Conservation (phyloP, 2,329 filamentous ascomycete genomes). For the Penicillium sp. region DNA sequence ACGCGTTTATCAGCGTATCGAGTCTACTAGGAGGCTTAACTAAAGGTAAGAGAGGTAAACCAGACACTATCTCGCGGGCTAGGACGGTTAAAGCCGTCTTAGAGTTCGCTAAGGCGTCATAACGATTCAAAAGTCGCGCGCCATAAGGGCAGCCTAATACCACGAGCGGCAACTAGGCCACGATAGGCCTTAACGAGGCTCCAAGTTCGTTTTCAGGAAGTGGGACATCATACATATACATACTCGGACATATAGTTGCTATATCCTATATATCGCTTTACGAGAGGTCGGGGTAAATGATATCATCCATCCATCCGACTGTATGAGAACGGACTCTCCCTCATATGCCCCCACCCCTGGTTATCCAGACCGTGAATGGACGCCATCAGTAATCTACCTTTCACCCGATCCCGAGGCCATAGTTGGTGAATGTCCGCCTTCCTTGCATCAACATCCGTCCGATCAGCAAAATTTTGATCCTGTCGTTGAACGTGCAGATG, state of each 20-base stretch:
- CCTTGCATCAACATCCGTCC: background rate
- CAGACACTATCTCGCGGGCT: background rate
- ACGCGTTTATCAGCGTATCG: slow-evolving; percentile 2
- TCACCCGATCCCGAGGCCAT: background rate
- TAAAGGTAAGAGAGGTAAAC: background rate
- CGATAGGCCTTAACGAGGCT: slow-evolving; percentile 18
- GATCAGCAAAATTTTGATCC: background rate
- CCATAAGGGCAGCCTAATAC: background rate
- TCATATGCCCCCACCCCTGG: slow-evolving; percentile 1
- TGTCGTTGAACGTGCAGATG: slow-evolving; percentile 1
- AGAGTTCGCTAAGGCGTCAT: background rate
- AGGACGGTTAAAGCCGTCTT: background rate
- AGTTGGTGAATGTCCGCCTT: background rate
- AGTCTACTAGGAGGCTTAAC: slow-evolving; percentile 12
- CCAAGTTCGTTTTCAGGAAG: slow-evolving; percentile 12
- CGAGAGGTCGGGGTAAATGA: too few relatives aligned
- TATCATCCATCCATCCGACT: background rate
- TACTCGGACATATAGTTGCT: slow-evolving; percentile 2
- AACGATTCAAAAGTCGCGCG: background rate
- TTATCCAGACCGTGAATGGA: background rate
- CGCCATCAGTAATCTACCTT: background rate
- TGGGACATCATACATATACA: slow-evolving; percentile 3
- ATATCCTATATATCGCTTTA: too few relatives aligned
- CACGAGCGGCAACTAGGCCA: slow-evolving; percentile 6
- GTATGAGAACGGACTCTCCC: background rate